These are phyloP conservation scores for Scedosporium aurantiacum DNA, from an alignment of 2,329 filamentous ascomycete genomes.

Conservation along the genomic window DNA sequence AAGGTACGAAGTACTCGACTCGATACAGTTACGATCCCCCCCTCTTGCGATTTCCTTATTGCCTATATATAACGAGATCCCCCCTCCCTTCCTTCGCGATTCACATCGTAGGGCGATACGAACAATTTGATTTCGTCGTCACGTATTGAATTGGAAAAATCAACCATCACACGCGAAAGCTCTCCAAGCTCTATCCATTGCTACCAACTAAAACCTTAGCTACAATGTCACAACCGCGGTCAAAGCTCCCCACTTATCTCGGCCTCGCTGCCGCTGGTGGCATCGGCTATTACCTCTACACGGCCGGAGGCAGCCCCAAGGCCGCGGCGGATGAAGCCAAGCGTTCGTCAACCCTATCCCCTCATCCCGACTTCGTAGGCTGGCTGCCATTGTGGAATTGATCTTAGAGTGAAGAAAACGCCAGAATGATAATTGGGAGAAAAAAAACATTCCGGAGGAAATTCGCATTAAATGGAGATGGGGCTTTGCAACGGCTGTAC, in stretches of 20 bases:
- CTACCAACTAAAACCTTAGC: background rate
- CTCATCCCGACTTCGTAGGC: background rate
- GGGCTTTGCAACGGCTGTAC: background rate
- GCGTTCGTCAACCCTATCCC: slow-evolving; percentile 41
- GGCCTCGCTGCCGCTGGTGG: slow-evolving; percentile 56
- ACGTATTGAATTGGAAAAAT: background rate
- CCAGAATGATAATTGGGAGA: background rate
- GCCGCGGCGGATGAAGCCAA: slow-evolving; percentile 76
- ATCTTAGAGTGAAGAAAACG: background rate
- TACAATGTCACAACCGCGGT: slow-evolving; percentile 25
- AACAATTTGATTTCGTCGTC: background rate
- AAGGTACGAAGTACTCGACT: background rate
- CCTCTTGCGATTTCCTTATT: background rate
- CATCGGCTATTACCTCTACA: slow-evolving; percentile 84
- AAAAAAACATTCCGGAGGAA: background rate
- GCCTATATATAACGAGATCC: background rate
- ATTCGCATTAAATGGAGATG: background rate
- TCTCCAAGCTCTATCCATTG: too few relatives aligned
- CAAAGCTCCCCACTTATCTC: slow-evolving; percentile 36
- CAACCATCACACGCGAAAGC: background rate
- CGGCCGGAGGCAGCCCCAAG: slow-evolving; percentile 68
- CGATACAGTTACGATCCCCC: background rate
- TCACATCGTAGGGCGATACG: background rate
- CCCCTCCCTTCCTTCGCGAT: background rate
- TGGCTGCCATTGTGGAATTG: background rate